A percentile compares a stretch with the other conserved stretches of the same genome.
Conservation (phyloP, 2,329 filamentous ascomycete genomes). For the Penicillium concentricum region DNA sequence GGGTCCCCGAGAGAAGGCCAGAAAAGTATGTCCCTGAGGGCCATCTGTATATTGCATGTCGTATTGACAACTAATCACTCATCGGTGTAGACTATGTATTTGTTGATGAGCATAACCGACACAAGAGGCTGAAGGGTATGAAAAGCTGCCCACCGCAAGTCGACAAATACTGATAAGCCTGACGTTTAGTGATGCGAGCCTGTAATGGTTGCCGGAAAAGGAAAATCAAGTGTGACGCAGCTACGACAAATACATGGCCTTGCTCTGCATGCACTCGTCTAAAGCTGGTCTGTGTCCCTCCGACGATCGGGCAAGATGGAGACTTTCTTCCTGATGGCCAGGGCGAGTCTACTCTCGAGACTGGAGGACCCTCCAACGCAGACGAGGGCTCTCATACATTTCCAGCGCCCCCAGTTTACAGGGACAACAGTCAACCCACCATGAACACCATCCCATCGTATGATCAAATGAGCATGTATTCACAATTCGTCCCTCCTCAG, state of each 20-base stretch:
- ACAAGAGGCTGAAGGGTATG: conserved; percentile 91
- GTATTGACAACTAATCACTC: conserved; percentile 10
- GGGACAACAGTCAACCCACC: conserved; percentile 51
- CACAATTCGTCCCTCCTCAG: conserved; percentile 36
- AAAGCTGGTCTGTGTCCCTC: conserved; percentile 90
- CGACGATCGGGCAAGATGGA: conserved; percentile 74
- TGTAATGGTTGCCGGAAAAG: conserved; percentile 92
- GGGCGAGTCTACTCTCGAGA: conserved; percentile 26
- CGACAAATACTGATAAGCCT: conserved; percentile 12
- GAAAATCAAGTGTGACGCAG: conserved; percentile 98
- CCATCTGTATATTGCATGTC: neutral
- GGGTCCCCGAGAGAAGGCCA: conserved; percentile 70
- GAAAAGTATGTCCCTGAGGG: conserved; percentile 64
- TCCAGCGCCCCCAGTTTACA: conserved; percentile 48
- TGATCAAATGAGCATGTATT: conserved; percentile 41
- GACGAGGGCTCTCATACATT: conserved; percentile 55
- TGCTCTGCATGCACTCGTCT: conserved; percentile 90
- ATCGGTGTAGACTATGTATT: conserved; percentile 83
- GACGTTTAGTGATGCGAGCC: conserved; percentile 81
- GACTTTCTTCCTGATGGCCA: conserved; percentile 35
- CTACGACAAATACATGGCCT: conserved; percentile 95
- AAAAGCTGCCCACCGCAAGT: conserved; percentile 1
- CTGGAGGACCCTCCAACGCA: conserved; percentile 33
- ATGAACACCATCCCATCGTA: conserved; percentile 48
- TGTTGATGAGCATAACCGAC: conserved; percentile 96